These are phyloP conservation scores for Geranomyces michiganensis DNA, from an alignment of 192 early-diverging fungal species.

Conservation along the genomic window DNA sequence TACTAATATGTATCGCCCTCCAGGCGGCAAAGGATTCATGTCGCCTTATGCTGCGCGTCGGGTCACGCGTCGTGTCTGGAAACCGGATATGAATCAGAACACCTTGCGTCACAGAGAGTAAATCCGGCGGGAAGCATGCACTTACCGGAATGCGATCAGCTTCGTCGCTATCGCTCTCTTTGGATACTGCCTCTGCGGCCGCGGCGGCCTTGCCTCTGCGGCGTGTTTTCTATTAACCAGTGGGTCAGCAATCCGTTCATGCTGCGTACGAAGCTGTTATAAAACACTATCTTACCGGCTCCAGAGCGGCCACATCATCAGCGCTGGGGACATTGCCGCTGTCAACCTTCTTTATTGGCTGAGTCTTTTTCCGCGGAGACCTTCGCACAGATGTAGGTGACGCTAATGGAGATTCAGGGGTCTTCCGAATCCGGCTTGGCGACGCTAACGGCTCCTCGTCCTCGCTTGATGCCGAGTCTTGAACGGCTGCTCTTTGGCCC, in stretches of 20 bases:
- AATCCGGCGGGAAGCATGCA: not conserved
- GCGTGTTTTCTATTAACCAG: not conserved
- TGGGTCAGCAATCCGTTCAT: not conserved
- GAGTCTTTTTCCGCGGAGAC: not conserved
- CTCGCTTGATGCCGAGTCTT: not conserved
- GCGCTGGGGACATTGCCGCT: not conserved
- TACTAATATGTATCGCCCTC: too few relatives aligned
- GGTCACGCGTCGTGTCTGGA: too few relatives aligned
- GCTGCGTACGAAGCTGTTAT: not conserved
- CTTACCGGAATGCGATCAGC: constrained; percentile 1
- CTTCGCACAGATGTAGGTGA: not conserved
- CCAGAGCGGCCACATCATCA: not conserved
- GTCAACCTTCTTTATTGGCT: not conserved
- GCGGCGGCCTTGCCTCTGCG: not conserved
- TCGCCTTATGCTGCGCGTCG: too few relatives aligned
- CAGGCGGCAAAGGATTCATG: too few relatives aligned
- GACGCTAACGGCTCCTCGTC: not conserved
- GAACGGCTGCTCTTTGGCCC: not conserved
- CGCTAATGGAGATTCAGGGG: not conserved
- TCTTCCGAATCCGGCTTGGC: not conserved
- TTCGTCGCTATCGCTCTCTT: not conserved
- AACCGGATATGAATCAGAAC: too few relatives aligned
- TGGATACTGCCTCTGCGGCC: not conserved
- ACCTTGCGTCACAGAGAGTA: too few relatives aligned
- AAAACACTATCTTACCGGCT: too few relatives aligned